Evolutionary conservation across 78 protist species (phyloP).

Genomic region (Reticulomyxa filosa): DNA sequence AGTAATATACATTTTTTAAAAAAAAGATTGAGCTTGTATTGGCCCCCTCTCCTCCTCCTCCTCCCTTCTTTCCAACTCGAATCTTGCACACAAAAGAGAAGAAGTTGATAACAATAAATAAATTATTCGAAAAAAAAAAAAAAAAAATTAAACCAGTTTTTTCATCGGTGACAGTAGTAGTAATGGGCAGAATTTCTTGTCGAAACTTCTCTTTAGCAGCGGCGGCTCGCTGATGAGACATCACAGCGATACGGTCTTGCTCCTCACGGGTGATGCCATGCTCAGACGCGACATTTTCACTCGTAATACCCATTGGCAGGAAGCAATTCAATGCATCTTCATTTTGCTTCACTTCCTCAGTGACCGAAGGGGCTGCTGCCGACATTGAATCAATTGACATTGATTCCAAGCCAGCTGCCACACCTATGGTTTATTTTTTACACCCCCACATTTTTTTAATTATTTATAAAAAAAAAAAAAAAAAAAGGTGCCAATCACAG

Average conservation of each 20-base stretch:
- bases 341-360: background rate
- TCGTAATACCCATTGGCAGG: background rate
- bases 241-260: conserved; percentile 25
- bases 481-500: too few relatives aligned
- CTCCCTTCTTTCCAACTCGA: too few relatives aligned
- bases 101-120: too few relatives aligned
- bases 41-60: too few relatives aligned
- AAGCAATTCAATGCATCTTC: background rate
- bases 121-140: too few relatives aligned
- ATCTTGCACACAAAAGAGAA: background rate
- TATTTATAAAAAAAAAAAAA: too few relatives aligned
- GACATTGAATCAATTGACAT: background rate
- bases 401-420: background rate
- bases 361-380: too few relatives aligned
- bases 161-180: background rate
- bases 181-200: background rate
- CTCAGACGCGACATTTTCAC: background rate
- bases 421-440: too few relatives aligned
- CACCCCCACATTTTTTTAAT: too few relatives aligned
- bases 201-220: conserved; percentile 1
- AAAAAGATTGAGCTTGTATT: conserved; percentile 8
- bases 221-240: conserved; percentile 21
- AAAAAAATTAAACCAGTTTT: too few relatives aligned
- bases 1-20: background rate
- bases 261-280: conserved; percentile 9